Base-by-base conservation (phyloP, 805 yeast species). In the Kregervanrija delftensis region DNA sequence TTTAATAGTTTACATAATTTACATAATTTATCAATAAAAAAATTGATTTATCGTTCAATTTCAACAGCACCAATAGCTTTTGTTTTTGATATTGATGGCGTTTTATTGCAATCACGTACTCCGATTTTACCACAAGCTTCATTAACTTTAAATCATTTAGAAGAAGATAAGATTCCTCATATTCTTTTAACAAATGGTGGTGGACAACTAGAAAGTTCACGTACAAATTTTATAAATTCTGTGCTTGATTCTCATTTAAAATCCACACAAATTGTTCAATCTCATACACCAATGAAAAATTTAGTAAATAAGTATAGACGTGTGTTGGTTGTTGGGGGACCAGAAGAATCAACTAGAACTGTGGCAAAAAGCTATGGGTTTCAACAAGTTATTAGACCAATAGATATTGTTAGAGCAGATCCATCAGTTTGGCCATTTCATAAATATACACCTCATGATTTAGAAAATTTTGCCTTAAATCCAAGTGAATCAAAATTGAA, bases 141-240 rank as follows among this genome's bases (percentile, higher is more conserved):
- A n/a, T 70, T 70, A 17, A 85, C 96, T 0, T 41, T 64, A 8
- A 45, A 41, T 4, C 43, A 45, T 30, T 66, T 90, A 38, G 67
- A 81, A 39, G 50, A 69, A 4, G 57, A 72, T 22, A 69, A 72
- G 12, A 68, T 88, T 5, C 96, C 97, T 1, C 90, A 79, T 66
- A 77, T 88, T n/a, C 59, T 90, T 36, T 69, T 90, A 59, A 89
- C 96, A 8, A 89, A 90, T 60, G 96, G 97, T 14, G 96, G 96
- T 6, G 96, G 97, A 1, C 72, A 73, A 30, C 63, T 75, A n/a
- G 96, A 88, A 56, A 48, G 54, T 4, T 22, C 28, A 22, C 28
- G 28, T 5, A 22, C 28, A 6, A 22, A 6, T 22, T 22, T 22
- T 6, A 22, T 22, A 22, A 22, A 22, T 6, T 22, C 28, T 22